A percentile compares a stretch with the other conserved stretches of the same genome.
Evolutionary conservation across 176 grass and related monocot species (phyloP).

Genomic region (Panicum miliaceum): DNA sequence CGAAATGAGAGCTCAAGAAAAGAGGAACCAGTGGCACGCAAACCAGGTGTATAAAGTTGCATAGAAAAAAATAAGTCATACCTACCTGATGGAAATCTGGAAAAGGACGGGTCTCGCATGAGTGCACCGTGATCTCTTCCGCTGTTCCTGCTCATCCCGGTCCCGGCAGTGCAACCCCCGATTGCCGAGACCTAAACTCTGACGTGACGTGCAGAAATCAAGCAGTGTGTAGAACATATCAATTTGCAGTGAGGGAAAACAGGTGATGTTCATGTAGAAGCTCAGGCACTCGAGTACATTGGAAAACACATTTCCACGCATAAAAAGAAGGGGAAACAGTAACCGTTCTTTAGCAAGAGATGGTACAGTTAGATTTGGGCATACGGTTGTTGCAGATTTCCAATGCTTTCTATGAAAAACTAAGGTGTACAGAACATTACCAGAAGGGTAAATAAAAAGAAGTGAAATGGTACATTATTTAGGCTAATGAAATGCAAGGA

Average conservation of each 20-base stretch:
- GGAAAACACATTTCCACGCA: not conserved
- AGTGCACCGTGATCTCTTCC: not conserved
- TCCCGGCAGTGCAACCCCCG: not conserved
- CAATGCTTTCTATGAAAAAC: not conserved
- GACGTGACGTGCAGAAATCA: slow-evolving; percentile 13
- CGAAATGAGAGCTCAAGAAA: slow-evolving; percentile 26
- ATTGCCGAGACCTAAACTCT: slow-evolving; percentile 39
- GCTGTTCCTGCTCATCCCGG: not conserved
- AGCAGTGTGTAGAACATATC: not conserved
- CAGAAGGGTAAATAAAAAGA: slow-evolving; percentile 8
- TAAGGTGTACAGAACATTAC: not conserved
- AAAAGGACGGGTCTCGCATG: slow-evolving; percentile 11
- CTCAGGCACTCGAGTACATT: not conserved
- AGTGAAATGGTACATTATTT: slow-evolving; percentile 42
- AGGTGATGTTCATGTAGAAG: not conserved
- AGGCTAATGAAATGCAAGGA: slow-evolving; percentile 6
- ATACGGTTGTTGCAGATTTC: not conserved
- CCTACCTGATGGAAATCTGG: slow-evolving; percentile 35
- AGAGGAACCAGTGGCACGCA: slow-evolving; percentile 32
- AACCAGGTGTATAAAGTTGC: slow-evolving; percentile 32
- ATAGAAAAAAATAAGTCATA: slow-evolving; percentile 8
- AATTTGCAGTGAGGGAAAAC: not conserved
- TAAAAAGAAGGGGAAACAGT: not conserved
- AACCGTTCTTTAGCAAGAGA: slow-evolving; percentile 11
- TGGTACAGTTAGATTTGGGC: not conserved